A percentile compares a stretch with the other conserved stretches of the same genome.
These are phyloP conservation scores for Cucurbita maxima DNA, from an alignment of 306 rosid genomes.

Conservation along the genomic window DNA sequence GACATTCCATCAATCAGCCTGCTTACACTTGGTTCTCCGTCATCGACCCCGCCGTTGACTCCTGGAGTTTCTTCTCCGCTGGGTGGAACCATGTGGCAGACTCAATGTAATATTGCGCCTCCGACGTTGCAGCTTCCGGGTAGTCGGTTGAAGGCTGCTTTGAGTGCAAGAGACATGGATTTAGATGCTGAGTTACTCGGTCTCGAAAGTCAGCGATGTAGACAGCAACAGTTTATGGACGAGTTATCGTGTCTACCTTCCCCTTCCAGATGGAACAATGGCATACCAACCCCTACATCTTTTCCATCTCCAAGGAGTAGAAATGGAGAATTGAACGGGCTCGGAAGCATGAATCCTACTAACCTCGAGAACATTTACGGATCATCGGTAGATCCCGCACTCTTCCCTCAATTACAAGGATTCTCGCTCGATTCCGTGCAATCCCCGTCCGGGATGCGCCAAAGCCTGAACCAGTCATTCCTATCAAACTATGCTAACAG, in stretches of 20 bases:
- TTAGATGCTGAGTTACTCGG: slow-evolving; percentile 31
- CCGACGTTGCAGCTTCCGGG: slow-evolving; percentile 47
- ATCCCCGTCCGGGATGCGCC: slow-evolving; percentile 48
- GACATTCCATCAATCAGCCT: slow-evolving; percentile 43
- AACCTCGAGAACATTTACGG: slow-evolving; percentile 48
- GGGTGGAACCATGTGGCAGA: slow-evolving; percentile 39
- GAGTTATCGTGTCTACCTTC: slow-evolving; percentile 38
- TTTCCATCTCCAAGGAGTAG: slow-evolving; percentile 28
- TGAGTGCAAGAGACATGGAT: slow-evolving; percentile 36
- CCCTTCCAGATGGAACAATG: slow-evolving; percentile 42
- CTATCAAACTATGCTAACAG: slow-evolving; percentile 29
- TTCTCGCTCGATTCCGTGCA: slow-evolving; percentile 34
- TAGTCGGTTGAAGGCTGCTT: slow-evolving; percentile 46
- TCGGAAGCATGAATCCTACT: slow-evolving; percentile 35
- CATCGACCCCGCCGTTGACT: slow-evolving; percentile 40
- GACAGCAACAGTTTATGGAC: slow-evolving; percentile 43
- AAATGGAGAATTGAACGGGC: slow-evolving; percentile 29
- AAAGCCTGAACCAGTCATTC: slow-evolving; percentile 31
- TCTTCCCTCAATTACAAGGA: slow-evolving; percentile 44
- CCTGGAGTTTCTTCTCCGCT: slow-evolving; percentile 48
- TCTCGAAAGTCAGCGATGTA: slow-evolving; percentile 28
- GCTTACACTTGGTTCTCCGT: slow-evolving; percentile 33
- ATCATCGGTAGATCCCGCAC: slow-evolving; percentile 36
- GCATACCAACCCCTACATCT: slow-evolving; percentile 24
- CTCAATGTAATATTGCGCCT: slow-evolving; percentile 28